These are phyloP conservation scores for Phaffia tasmanica DNA, from an alignment of 768 basidiomycete species.

Conservation along the genomic window DNA sequence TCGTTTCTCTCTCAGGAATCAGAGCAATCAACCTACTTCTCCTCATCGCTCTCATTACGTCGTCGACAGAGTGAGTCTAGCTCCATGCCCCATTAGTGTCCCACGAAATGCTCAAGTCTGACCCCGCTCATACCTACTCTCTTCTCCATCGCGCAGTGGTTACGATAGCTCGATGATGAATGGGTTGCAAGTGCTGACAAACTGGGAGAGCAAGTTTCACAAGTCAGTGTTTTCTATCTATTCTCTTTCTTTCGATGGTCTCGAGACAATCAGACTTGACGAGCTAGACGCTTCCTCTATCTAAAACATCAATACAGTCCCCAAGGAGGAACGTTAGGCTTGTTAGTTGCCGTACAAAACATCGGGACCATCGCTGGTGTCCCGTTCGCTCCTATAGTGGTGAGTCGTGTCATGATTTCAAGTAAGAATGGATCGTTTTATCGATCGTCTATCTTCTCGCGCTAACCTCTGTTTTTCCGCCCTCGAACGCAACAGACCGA, in stretches of 20 bases:
- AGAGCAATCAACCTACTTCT: constrained; percentile 30
- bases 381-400: constrained; percentile 49
- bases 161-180: constrained; percentile 36
- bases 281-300: not conserved
- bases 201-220: constrained; percentile 22
- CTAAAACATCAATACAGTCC: constrained; percentile 28
- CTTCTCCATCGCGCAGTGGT: constrained; percentile 10
- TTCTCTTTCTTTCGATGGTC: not conserved
- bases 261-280: not conserved
- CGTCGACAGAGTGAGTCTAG: constrained; percentile 32
- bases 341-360: constrained; percentile 69
- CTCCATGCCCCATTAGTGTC: too few species aligned
- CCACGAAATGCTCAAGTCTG: not conserved
- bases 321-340: constrained; percentile 44
- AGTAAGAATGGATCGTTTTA: too few species aligned
- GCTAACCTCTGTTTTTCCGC: too few species aligned
- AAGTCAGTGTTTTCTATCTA: not conserved
- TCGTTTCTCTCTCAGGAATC: not conserved
- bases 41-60: constrained; percentile 35
- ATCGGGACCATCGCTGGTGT: constrained; percentile 58
- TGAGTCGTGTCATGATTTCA: constrained; percentile 26
- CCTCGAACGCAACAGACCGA: constrained; percentile 47
- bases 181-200: constrained; percentile 14
- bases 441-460: too few species aligned
- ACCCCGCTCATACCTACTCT: not conserved